These are phyloP conservation scores for Podospora bellae-mahoneyi DNA, from an alignment of 495 filamentous ascomycete genomes.

Conservation along the genomic window DNA sequence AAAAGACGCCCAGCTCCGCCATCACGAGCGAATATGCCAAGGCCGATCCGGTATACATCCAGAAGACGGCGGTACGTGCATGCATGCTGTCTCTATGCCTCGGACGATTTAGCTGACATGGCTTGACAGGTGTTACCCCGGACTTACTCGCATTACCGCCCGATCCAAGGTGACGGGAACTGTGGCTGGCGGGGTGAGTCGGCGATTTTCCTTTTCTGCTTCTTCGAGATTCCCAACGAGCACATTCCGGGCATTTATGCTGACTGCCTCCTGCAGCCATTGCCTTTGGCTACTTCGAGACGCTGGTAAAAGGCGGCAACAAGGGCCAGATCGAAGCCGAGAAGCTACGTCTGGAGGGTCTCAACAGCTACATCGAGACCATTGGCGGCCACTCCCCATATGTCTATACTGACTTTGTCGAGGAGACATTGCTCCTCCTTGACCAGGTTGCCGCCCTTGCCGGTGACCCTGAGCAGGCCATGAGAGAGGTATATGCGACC, in stretches of 20 bases:
- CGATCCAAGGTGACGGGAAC: slow-evolving; percentile 87
- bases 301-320: slow-evolving; percentile 64
- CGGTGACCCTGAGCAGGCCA: slow-evolving; percentile 53
- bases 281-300: slow-evolving; percentile 90
- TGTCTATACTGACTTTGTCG: slow-evolving; percentile 79
- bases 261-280: slow-evolving; percentile 58
- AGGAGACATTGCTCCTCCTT: slow-evolving; percentile 67
- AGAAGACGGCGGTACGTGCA: slow-evolving; percentile 73
- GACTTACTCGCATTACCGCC: slow-evolving; percentile 83
- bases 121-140: slow-evolving; percentile 65
- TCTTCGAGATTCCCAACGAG: not conserved
- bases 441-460: slow-evolving; percentile 53
- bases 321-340: slow-evolving; percentile 63
- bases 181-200: slow-evolving; percentile 96
- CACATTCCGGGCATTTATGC: slow-evolving; percentile 6
- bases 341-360: slow-evolving; percentile 62
- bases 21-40: slow-evolving; percentile 87
- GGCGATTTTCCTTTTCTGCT: slow-evolving; percentile 21
- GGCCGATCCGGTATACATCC: slow-evolving; percentile 78
- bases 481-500: slow-evolving; percentile 58
- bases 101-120: slow-evolving; percentile 4
- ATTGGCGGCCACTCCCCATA: slow-evolving; percentile 62
- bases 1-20: slow-evolving; percentile 68
- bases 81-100: slow-evolving; percentile 14
- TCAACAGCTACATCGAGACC: slow-evolving; percentile 64